Evolutionary conservation across 768 basidiomycete genomes (phyloP).

Genomic region (Hypsizygus marmoreus): DNA sequence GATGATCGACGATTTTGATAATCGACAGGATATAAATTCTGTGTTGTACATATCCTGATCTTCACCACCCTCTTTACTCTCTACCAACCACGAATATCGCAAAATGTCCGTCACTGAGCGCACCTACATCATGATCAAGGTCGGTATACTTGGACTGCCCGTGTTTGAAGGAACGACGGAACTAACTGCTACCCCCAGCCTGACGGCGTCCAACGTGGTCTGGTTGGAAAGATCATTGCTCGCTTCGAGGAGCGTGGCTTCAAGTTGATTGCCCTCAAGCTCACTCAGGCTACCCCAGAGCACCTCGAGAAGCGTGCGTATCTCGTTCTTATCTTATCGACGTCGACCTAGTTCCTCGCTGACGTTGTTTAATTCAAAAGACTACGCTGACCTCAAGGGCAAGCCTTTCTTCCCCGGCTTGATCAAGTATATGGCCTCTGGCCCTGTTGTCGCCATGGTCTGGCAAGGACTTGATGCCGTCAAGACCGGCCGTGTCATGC

Average conservation of each 20-base stretch:
- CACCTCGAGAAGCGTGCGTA: slow-evolving; percentile 88
- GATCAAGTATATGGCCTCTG: slow-evolving; percentile 94
- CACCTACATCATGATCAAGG: slow-evolving; percentile 99
- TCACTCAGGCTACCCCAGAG: slow-evolving; percentile 73
- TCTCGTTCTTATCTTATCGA: slow-evolving; percentile 15
- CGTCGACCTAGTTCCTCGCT: slow-evolving; percentile 8
- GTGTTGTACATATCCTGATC: slow-evolving; percentile 19
- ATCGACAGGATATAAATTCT: slow-evolving; percentile 17
- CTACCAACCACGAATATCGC: slow-evolving; percentile 28
- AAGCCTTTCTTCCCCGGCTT: slow-evolving; percentile 97
- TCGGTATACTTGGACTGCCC: slow-evolving; percentile 24
- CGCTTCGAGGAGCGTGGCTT: slow-evolving; percentile 98
- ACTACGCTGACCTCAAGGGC: slow-evolving; percentile 94
- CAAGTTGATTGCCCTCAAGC: slow-evolving; percentile 95
- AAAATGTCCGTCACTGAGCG: slow-evolving; percentile 77
- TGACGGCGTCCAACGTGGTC: slow-evolving; percentile 96
- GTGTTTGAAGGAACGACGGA: slow-evolving; percentile 11
- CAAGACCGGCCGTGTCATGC: slow-evolving; percentile 95
- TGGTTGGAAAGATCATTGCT: slow-evolving; percentile 93
- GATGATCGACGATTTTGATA: slow-evolving; percentile 38
- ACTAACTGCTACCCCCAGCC: slow-evolving; percentile 53
- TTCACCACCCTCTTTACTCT: slow-evolving; percentile 22
- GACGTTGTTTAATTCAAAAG: slow-evolving; percentile 37
- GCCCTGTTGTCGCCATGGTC: slow-evolving; percentile 95
- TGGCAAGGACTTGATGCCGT: slow-evolving; percentile 94